Evolutionary conservation across 139 green algal genomes (phyloP).

Genomic region (Axilococcus clingmanii): DNA sequence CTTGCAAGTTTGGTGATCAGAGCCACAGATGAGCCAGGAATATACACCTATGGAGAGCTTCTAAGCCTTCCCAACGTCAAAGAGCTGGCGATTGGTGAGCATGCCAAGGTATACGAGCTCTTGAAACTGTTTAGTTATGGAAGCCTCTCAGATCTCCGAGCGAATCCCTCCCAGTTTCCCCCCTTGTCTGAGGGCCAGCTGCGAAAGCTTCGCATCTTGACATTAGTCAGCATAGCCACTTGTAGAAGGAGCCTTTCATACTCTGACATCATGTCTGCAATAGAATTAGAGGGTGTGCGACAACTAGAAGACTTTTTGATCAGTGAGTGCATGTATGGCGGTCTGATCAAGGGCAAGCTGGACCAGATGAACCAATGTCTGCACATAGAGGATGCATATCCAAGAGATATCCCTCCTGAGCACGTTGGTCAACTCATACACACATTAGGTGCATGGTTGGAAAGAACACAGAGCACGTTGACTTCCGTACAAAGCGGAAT

Average conservation of each 20-base stretch:
- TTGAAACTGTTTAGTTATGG: conserved; percentile 79
- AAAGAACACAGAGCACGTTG: conserved; percentile 17
- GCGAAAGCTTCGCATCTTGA: conserved; percentile 81
- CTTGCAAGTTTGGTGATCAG: conserved; percentile 54
- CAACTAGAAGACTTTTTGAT: conserved; percentile 90
- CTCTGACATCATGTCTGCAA: conserved; percentile 36
- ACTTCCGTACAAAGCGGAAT: conserved; percentile 1
- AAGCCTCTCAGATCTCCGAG: conserved; percentile 65
- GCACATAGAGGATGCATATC: conserved; percentile 43
- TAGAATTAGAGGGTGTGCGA: conserved; percentile 59
- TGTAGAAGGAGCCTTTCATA: conserved; percentile 49
- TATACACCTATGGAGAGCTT: conserved; percentile 85
- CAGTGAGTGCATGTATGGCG: conserved; percentile 80
- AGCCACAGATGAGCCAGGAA: conserved; percentile 60
- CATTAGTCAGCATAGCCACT: conserved; percentile 19
- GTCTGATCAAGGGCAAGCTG: conserved; percentile 58
- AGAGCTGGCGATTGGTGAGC: conserved; percentile 48
- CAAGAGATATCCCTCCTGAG: conserved; percentile 46
- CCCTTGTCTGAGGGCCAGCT: conserved; percentile 40
- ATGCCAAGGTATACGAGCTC: conserved; percentile 14
- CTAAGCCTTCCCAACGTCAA: conserved; percentile 55
- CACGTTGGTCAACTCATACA: conserved; percentile 30
- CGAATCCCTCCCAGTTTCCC: neutral
- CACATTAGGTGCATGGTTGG: conserved; percentile 39
- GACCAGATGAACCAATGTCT: conserved; percentile 51